Evolutionary conservation across 2,329 filamentous ascomycete genomes (phyloP), one percentile per base, ranked within the genome.

Genomic region (Onygenales sp.): DNA sequence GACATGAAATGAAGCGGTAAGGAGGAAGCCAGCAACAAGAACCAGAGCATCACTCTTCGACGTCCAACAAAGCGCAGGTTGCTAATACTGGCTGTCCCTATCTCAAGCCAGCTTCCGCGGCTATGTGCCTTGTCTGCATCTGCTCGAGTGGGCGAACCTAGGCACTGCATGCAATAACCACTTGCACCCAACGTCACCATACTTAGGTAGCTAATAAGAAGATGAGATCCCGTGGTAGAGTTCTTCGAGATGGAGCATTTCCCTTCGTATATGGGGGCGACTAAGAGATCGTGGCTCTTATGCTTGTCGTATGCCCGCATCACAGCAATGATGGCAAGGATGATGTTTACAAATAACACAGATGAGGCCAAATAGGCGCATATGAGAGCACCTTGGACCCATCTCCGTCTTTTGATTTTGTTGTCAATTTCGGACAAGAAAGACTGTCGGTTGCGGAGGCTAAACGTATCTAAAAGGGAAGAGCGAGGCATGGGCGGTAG

Each of bases 151-250:
- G 69, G 69, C 2, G 66, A 61, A 7, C 50, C 55, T 5, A 68
- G 52, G 47, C 58, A 63, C 57, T 71, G 68, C 67, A 70, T 70
- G 51, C 58, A 62, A 57, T 67, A 68, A 49, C 69, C 71, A 33
- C 63, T 65, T 0, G 64, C 63, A 6, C 58, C 59, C 1, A 71
- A 58, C 0, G 70, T 54, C 2, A 63, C 27, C 1, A 66, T 69
- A 31, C 63, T 64, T 6, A 71, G 49, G 8, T 65, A 53, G 44
- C 71, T 72, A 52, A 72, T 69, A 1, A 59, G 43, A 3, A 70
- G 21, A 55, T 70, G 67, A 8, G 65, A 45, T 54, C 60, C 65
- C 10, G 58, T 55, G 42, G 44, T 40, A 47, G 21, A 52, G 11
- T 37, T 44, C 42, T 45, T 54, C 21, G 56, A 45, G 13, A 49